Evolutionary conservation across 2,329 filamentous ascomycete species (phyloP).

Genomic region (Chaetomiaceae sp.): DNA sequence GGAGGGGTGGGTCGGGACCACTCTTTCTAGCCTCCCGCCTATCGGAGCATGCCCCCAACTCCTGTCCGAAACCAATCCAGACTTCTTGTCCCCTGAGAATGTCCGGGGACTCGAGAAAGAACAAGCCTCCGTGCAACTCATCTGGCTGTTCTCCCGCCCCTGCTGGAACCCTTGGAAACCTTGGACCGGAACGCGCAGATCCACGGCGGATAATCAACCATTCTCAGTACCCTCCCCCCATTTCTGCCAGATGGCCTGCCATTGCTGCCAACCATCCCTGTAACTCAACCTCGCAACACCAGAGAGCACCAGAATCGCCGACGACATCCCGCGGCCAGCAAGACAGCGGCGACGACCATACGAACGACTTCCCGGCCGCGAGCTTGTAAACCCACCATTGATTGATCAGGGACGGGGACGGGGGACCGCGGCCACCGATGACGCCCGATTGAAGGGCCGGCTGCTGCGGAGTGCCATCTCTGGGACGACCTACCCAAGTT

Average conservation of each 20-base stretch:
- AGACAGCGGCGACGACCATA: not conserved
- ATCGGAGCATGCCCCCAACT: constrained; percentile 8
- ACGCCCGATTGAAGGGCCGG: constrained; percentile 19
- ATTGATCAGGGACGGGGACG: not conserved
- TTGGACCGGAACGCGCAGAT: constrained; percentile 2
- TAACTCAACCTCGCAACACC: not conserved
- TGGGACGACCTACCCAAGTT: not conserved
- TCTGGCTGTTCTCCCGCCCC: constrained; percentile 19
- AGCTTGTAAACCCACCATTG: not conserved
- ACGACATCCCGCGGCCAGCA: not conserved
- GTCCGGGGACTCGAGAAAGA: constrained; percentile 6
- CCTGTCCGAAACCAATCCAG: constrained; percentile 15
- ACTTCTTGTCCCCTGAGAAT: constrained; percentile 13
- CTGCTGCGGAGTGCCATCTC: constrained; percentile 14
- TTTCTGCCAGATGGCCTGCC: constrained; percentile 12
- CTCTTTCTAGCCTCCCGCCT: not conserved
- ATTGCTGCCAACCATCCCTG: not conserved
- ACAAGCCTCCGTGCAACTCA: constrained; percentile 3
- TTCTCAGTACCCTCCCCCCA: not conserved
- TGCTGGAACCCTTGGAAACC: not conserved
- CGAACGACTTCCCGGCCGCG: not conserved
- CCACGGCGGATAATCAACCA: constrained; percentile 1
- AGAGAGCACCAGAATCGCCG: not conserved
- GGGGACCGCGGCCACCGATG: constrained; percentile 16
- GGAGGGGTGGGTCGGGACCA: not conserved